Evolutionary conservation across 345 rosid species (phyloP).

Genomic region (Pistacia integerrima): DNA sequence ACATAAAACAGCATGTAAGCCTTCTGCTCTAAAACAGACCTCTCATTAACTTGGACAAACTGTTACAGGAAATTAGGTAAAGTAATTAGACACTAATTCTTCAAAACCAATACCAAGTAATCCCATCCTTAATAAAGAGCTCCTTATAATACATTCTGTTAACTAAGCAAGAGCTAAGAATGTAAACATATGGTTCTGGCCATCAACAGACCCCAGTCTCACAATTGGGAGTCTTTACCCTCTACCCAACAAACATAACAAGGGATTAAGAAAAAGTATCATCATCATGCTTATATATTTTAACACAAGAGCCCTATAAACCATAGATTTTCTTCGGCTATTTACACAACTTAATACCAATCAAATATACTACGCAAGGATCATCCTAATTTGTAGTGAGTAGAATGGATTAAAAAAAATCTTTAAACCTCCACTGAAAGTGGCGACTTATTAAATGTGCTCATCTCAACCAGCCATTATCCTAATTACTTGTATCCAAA

Average conservation of each 20-base stretch:
- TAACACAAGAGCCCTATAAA: no score
- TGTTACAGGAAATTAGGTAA: slow-evolving; percentile 35
- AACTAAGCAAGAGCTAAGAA: no score
- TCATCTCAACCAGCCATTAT: background rate
- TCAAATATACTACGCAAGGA: no score
- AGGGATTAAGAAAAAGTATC: no score
- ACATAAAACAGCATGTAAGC: slow-evolving; percentile 99
- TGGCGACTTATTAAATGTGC: background rate
- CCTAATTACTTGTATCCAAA: background rate
- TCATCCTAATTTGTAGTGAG: background rate
- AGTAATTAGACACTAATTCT: background rate
- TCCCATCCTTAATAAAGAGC: background rate
- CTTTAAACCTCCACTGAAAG: background rate
- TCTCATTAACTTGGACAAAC: slow-evolving; percentile 85
- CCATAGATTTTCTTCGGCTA: no score
- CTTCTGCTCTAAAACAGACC: slow-evolving; percentile 76
- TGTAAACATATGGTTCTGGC: background rate
- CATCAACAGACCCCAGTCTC: background rate
- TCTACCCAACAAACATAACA: background rate
- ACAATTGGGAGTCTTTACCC: background rate
- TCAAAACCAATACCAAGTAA: slow-evolving; percentile 8
- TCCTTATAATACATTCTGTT: background rate
- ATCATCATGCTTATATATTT: no score
- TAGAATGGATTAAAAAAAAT: background rate
- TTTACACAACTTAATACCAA: no score